phyloP scores from a whole-genome alignment of 2,329 filamentous ascomycete species.

The Fusarium falciforme region DNA sequence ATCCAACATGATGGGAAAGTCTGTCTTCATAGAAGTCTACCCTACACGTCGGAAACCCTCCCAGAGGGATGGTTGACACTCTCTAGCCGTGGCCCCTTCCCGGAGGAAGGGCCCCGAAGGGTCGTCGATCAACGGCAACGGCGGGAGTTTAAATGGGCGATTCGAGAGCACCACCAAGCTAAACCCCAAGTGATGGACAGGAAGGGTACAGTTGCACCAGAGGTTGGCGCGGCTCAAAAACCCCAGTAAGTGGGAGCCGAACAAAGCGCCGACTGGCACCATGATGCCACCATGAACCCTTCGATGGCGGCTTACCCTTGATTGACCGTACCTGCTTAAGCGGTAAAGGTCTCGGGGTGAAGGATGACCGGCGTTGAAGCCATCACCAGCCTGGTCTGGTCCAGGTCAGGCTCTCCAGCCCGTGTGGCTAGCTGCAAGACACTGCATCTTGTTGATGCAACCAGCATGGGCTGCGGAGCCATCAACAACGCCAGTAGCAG shows the following conservation, averaged over 20 bases:
- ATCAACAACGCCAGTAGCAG: constrained; percentile 2
- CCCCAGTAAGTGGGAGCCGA: constrained; percentile 24
- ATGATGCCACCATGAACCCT: not conserved
- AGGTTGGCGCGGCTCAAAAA: constrained; percentile 30
- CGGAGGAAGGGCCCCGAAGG: not conserved
- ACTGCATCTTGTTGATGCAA: not conserved
- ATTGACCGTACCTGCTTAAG: constrained; percentile 9
- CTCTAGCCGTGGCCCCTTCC: not conserved
- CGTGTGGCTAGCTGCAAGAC: not conserved
- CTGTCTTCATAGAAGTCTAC: not conserved
- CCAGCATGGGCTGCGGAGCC: not conserved
- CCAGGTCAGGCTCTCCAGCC: not conserved
- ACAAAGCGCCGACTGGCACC: constrained; percentile 30
- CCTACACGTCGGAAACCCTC: not conserved
- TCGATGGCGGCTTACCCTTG: not conserved
- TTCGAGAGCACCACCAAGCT: constrained; percentile 9
- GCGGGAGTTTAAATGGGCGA: constrained; percentile 29
- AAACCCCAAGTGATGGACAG: not conserved
- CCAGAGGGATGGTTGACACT: not conserved
- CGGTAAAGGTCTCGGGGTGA: constrained; percentile 5
- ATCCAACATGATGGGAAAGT: not conserved
- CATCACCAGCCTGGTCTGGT: constrained; percentile 16
- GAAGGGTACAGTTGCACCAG: not conserved
- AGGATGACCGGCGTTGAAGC: constrained; percentile 28
- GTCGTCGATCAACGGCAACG: constrained; percentile 27